Base-by-base conservation (phyloP, 202 grass and related monocot genomes). In the Digitaria exilis region DNA sequence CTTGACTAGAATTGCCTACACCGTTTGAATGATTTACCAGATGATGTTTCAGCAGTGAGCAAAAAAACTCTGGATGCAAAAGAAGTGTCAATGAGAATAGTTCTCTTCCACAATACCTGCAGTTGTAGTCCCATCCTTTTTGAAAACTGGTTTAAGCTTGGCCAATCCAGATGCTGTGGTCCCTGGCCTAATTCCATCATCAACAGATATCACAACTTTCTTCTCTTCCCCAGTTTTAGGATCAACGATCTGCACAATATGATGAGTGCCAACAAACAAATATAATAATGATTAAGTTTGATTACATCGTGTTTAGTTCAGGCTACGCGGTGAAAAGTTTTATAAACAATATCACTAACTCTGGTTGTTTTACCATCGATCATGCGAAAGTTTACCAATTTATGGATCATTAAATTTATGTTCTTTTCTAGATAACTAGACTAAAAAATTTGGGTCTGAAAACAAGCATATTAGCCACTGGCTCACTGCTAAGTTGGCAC, bases 1-100 rank as follows among this genome's bases (percentile, higher is more conserved):
- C 93, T 90, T 99, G 96, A 78, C 93, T 99, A 79, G 96, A 99
- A 84, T 99, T 99, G 19, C 96, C 96, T 99, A 68, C 59, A 85
- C 43, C 63, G 76, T 26, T 79, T 68, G 9, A 70, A 34, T 35
- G 65, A 46, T 65, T 72, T 68, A 54, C 69, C 59, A 43, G 11
- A 21, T 30, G 31, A 71, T 28, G 21, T 79, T 74, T 80, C 10
- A 42, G 59, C 31, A 52, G 70, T 3, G 51, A 25, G 48, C 0
- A 32, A 28, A 31, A 22, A 78, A 30, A 49, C 11, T 25, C 15
- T 12, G 8, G 18, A 51, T 35, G 21, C 31, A 71, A 66, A 63
- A 0, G 22, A 17, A 79, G 42, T 22, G 25, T 37, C 75, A 60
- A 19, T 8, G n/a, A 10, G 32, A 76, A n/a, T 3, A 9, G 5